Base-by-base conservation (phyloP, 805 yeast genomes). In the Maudiozyma pseudohumilis region DNA sequence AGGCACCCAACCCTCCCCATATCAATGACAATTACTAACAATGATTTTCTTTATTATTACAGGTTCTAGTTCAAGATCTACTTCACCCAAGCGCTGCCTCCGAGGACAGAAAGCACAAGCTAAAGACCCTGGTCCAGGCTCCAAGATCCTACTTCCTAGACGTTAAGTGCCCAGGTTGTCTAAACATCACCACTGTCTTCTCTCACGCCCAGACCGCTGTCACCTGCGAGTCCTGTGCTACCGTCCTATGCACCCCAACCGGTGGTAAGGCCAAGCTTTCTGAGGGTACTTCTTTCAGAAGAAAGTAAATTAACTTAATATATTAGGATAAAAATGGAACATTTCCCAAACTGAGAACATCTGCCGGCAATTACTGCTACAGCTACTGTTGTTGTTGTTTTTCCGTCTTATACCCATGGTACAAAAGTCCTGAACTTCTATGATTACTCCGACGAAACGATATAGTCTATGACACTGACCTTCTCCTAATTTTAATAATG, bases 71-170 rank as follows among this genome's bases (percentile, higher is more conserved):
- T 78, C 94, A 85, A 75, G 97, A 88, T 80, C 82, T 88, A 71
- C 79, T 92, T 68, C 83, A 92, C 94, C 99, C 99, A 71, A 71
- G 81, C 69, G 84, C 95, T 65, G 94, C 89, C 67, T 68, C 95
- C 59, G 99, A 92, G 80, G 88, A 87, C 62, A 80, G 78, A 72
- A 79, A 88, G 72, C 95, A 92, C 86, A 92, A 92, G 75, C 78
- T 88, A 66, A 92, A 89, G 87, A 79, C 83, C 63, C 82, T 92
- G 65, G 98, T 92, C 57, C 96, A 89, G 70, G 68, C 83, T 50
- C 99, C 99, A 72, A 85, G 97, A 81, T 88, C 97, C 46, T 89
- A 75, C 80, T 92, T 92, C 83, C 88, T 92, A 96, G 99, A 92
- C 68, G 98, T 92, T 60, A 92, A 89, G 73, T 92, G 98, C 74